Evolutionary conservation across 257 asterid genomes (phyloP), one percentile per base, ranked within the genome.

Genomic region (Prunella vulgaris): DNA sequence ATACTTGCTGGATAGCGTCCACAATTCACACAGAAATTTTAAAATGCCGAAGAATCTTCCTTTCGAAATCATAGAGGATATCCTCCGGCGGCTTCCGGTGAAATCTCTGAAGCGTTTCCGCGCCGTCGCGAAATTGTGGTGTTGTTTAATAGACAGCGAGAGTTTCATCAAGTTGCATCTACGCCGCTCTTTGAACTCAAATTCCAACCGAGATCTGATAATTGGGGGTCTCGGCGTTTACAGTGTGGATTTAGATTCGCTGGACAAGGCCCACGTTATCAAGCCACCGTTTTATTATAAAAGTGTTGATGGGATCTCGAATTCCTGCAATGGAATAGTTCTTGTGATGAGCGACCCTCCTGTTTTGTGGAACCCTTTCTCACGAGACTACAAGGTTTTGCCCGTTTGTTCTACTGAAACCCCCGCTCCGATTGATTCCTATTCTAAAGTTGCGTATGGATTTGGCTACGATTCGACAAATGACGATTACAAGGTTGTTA

Each of bases 401-500:
- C 93, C 93, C 5, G 18, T 44, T 14, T 49, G 68, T 13, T 17
- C 60, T 7, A 53, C 51, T 53, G 81, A 75, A 0, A 30, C 25
- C 40, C 64, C 79, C 0, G 9, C 53, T n/a, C 80, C 80, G 17
- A 25, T 25, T 35, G 66, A 74, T 5, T 79, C 64, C 12, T 76
- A 68, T 56, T 66, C 72, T 9, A 80, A 72, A 44, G 70, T 66
- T 18, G 69, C 71, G 27, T 85, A 63, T 28, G 93, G 91, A 0
- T 84, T 90, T 40, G 96, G 87, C 1, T 84, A 81, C 32, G 88
- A 84, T 71, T 64, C 72, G 32, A 59, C 22, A 7, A 67, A 49
- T 3, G 85, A 90, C 44, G 95, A 87, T 64, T 87, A 84, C 69
- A 87, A 79, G 82, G 87, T 86, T 5, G 56, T 83, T 54, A 73